phyloP scores from a whole-genome alignment of 164 flowering plant species.

The Buxus sempervirens region DNA sequence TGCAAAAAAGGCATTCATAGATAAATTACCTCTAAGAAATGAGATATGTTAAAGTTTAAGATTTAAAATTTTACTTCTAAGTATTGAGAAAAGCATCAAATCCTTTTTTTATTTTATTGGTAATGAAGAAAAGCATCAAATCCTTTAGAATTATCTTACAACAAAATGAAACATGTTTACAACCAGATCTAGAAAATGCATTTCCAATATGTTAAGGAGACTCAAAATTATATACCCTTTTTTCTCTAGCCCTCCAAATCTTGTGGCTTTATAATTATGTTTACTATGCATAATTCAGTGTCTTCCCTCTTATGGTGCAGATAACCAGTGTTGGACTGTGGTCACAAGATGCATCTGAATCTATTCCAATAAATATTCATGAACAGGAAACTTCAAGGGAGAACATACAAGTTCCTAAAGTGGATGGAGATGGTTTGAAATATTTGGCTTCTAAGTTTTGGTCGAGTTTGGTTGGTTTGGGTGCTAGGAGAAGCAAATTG shows the following conservation, averaged over 20 bases:
- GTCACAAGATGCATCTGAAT: conserved; percentile 45
- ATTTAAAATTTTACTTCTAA: no score
- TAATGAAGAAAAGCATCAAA: no score
- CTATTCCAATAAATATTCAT: conserved; percentile 23
- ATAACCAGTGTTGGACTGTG: conserved; percentile 83
- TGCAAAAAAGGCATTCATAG: no score
- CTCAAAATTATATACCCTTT: no score
- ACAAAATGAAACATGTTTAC: no score
- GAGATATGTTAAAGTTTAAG: no score
- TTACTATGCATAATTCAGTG: not conserved
- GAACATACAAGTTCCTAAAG: conserved; percentile 27
- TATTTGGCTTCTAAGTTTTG: conserved; percentile 50
- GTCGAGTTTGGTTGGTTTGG: conserved; percentile 61
- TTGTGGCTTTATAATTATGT: not conserved
- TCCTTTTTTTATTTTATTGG: no score
- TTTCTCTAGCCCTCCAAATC: not conserved
- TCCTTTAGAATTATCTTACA: no score
- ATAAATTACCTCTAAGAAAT: no score
- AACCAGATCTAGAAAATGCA: no score
- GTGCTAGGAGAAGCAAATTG: conserved; percentile 56
- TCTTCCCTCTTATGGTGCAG: conserved; percentile 34
- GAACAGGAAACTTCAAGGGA: conserved; percentile 21
- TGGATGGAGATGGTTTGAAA: conserved; percentile 44
- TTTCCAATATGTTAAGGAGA: no score
- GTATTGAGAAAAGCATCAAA: no score